These are phyloP conservation scores for Gyrodon lividus DNA, from an alignment of 768 basidiomycete genomes.

Conservation along the genomic window DNA sequence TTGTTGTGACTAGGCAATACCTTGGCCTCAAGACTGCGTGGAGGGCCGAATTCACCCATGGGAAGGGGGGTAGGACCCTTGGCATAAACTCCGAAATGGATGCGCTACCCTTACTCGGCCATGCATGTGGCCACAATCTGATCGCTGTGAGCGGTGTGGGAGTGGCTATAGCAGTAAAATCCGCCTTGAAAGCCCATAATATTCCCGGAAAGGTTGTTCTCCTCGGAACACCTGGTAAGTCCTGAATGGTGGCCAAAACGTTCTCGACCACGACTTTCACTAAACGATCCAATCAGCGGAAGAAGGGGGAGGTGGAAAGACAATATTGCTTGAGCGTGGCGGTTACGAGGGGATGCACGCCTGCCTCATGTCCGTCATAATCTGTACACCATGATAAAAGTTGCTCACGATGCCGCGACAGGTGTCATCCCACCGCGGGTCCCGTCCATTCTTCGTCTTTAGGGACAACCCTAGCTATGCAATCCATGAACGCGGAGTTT, in stretches of 20 bases:
- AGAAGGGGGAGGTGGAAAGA: slow-evolving; percentile 78
- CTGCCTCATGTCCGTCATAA: slow-evolving; percentile 61
- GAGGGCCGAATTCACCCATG: slow-evolving; percentile 67
- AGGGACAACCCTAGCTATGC: slow-evolving; percentile 61
- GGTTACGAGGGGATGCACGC: slow-evolving; percentile 81
- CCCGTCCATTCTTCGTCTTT: slow-evolving; percentile 47
- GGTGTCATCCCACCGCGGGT: slow-evolving; percentile 75
- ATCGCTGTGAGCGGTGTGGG: slow-evolving; percentile 79
- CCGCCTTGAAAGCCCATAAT: slow-evolving; percentile 60
- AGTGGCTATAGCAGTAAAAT: slow-evolving; percentile 69
- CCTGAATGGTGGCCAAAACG: slow-evolving; percentile 1
- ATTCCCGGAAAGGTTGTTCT: slow-evolving; percentile 68
- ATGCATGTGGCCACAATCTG: slow-evolving; percentile 81
- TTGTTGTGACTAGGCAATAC: slow-evolving; percentile 69
- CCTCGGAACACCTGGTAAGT: slow-evolving; percentile 72
- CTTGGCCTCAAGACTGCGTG: slow-evolving; percentile 74
- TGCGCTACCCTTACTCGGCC: slow-evolving; percentile 52
- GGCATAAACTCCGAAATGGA: slow-evolving; percentile 83
- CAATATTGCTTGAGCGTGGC: slow-evolving; percentile 68
- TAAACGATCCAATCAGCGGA: slow-evolving; percentile 50
- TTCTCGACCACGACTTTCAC: neutral
- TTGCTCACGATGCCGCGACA: slow-evolving; percentile 28
- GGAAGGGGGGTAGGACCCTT: slow-evolving; percentile 59
- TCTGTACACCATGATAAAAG: slow-evolving; percentile 7
- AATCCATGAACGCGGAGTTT: slow-evolving; percentile 66